These are phyloP conservation scores for Aspergillus viridinutans DNA, from an alignment of 2,329 filamentous ascomycete species.

Conservation along the genomic window DNA sequence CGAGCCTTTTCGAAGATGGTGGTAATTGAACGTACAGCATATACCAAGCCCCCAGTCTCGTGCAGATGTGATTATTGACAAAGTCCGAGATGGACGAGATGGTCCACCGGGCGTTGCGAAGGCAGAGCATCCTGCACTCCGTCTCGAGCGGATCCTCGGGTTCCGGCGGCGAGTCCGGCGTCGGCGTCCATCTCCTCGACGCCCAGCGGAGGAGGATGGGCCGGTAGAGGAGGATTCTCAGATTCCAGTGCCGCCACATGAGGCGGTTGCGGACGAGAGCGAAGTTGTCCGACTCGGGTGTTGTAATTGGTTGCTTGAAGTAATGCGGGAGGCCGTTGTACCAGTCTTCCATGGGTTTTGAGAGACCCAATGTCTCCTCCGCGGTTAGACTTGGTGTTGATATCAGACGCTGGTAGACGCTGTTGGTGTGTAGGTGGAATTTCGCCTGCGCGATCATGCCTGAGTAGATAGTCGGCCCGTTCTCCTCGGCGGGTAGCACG, in stretches of 20 bases:
- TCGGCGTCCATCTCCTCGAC: slow-evolving; percentile 32
- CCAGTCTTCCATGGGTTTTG: slow-evolving; percentile 43
- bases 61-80: slow-evolving; percentile 37
- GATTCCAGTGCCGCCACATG: slow-evolving; percentile 42
- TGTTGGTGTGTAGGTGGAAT: slow-evolving; percentile 43
- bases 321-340: slow-evolving; percentile 39
- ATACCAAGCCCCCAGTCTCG: slow-evolving; percentile 42
- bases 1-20: neutral
- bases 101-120: slow-evolving; percentile 38
- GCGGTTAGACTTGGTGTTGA: slow-evolving; percentile 40
- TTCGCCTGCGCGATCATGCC: slow-evolving; percentile 40
- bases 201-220: slow-evolving; percentile 42
- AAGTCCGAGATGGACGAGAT: slow-evolving; percentile 42
- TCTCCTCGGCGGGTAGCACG: slow-evolving; percentile 33
- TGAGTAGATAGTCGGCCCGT: slow-evolving; percentile 41
- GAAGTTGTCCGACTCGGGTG: slow-evolving; percentile 32
- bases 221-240: slow-evolving; percentile 42
- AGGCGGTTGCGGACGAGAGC: slow-evolving; percentile 38
- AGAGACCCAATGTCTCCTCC: slow-evolving; percentile 38
- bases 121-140: slow-evolving; percentile 37
- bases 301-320: slow-evolving; percentile 32
- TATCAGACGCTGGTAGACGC: slow-evolving; percentile 43
- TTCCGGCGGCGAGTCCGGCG: slow-evolving; percentile 21
- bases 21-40: slow-evolving; percentile 32
- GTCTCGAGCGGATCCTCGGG: slow-evolving; percentile 35